Conservation (phyloP, 1,284 basidiomycete species). For the Marasmius fiardii region DNA sequence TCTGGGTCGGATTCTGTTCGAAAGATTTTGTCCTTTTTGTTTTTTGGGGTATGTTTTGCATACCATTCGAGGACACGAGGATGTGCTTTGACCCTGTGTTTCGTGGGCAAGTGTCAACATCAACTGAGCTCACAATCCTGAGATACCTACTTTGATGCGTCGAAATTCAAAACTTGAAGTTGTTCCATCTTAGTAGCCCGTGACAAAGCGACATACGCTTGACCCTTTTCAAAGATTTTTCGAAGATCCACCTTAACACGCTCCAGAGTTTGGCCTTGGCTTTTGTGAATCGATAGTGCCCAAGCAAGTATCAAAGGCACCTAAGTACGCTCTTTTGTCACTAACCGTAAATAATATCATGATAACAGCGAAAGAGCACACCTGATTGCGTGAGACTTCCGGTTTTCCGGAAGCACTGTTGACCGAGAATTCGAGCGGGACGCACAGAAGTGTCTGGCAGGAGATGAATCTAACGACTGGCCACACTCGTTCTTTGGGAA, state of each 20-base stretch:
- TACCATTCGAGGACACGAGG: constrained; percentile 10
- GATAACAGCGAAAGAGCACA: constrained; percentile 18
- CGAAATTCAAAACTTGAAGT: constrained; percentile 83
- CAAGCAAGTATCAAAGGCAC: constrained; percentile 66
- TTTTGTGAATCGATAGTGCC: constrained; percentile 83
- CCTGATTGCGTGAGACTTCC: constrained; percentile 54
- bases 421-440: constrained; percentile 55
- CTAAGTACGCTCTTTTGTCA: constrained; percentile 30
- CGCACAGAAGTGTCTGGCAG: constrained; percentile 40
- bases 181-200: constrained; percentile 84
- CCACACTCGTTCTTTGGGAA: constrained; percentile 34
- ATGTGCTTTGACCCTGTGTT: constrained; percentile 6
- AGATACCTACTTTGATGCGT: constrained; percentile 60
- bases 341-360: background rate
- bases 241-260: constrained; percentile 69
- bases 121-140: background rate
- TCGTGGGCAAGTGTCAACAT: background rate
- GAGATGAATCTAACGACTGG: constrained; percentile 55
- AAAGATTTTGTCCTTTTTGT: background rate
- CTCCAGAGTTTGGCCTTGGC: constrained; percentile 78
- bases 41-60: background rate
- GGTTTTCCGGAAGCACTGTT: constrained; percentile 32
- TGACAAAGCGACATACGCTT: constrained; percentile 92
- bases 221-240: constrained; percentile 78
- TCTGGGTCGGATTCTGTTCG: background rate